A percentile compares a stretch with the other conserved stretches of the same genome.
Conservation (phyloP, 108 stramenopile genomes). For the Aurantiochytrium sp. region DNA sequence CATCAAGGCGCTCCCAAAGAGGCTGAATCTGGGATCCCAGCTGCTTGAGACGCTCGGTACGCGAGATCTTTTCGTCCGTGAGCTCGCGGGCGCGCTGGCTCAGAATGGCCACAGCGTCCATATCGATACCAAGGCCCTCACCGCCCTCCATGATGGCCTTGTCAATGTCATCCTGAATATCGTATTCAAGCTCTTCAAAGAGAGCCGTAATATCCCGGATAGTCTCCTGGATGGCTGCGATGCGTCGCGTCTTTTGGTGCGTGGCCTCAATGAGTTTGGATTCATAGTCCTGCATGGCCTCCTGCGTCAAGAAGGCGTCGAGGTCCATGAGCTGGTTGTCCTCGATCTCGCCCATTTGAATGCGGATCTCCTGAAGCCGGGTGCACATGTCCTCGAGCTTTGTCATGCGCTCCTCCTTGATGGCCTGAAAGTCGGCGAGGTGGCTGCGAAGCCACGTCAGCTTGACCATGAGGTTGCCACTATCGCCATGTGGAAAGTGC, state of each 20-base stretch:
- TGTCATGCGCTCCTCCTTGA: background rate
- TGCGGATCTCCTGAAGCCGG: background rate
- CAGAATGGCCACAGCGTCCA: background rate
- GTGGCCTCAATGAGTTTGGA: background rate
- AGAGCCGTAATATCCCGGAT: background rate
- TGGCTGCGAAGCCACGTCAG: background rate
- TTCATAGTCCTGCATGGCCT: background rate
- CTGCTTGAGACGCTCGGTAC: constrained; percentile 16
- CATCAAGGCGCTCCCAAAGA: background rate
- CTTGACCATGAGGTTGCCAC: background rate
- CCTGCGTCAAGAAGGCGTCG: background rate
- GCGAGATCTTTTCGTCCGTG: background rate
- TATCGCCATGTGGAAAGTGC: background rate
- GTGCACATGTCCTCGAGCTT: background rate
- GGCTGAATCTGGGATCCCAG: constrained; percentile 3
- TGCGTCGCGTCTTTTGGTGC: background rate
- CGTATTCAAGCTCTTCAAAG: constrained; percentile 13
- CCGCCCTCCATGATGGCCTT: constrained; percentile 13
- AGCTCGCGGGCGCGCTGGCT: constrained; percentile 4
- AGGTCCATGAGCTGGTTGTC: background rate
- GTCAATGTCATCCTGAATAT: background rate
- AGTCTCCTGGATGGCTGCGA: background rate
- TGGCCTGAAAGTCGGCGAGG: background rate
- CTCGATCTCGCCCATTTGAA: background rate
- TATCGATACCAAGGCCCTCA: background rate